Evolutionary conservation across 305 asterid species (phyloP).

Genomic region (Solanum hybrid): DNA sequence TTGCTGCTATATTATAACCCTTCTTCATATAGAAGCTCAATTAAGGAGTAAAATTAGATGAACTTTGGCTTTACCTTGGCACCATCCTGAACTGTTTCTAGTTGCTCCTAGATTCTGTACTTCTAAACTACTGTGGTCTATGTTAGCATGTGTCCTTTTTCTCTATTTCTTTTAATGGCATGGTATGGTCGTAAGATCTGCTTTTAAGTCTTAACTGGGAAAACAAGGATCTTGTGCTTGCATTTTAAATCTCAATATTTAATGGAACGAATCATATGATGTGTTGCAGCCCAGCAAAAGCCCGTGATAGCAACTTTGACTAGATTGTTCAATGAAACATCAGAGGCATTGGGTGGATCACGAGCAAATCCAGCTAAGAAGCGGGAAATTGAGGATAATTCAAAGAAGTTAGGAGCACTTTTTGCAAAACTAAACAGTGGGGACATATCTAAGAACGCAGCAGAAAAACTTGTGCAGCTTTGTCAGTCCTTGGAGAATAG

Average conservation of each 20-base stretch:
- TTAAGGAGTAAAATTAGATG: neutral
- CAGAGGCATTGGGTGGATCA: slow-evolving; percentile 86
- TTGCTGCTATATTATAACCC: neutral
- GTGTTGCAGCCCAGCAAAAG: slow-evolving; percentile 71
- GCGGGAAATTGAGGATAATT: slow-evolving; percentile 95
- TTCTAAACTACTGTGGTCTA: neutral
- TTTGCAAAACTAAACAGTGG: slow-evolving; percentile 80
- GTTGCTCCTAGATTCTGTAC: neutral
- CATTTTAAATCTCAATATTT: neutral
- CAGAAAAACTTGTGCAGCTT: slow-evolving; percentile 88
- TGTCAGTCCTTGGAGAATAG: slow-evolving; percentile 83
- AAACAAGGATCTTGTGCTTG: neutral
- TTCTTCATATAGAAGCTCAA: neutral
- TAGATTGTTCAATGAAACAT: slow-evolving; percentile 83
- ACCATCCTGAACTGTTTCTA: neutral
- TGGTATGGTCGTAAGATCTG: neutral
- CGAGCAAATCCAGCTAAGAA: slow-evolving; percentile 93
- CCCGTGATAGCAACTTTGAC: slow-evolving; percentile 84
- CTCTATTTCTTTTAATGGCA: neutral
- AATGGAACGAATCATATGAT: neutral
- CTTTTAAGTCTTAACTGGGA: neutral
- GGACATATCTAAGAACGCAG: slow-evolving; percentile 89
- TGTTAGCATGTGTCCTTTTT: neutral
- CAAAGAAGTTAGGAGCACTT: slow-evolving; percentile 81
- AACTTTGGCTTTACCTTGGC: neutral